Base-by-base conservation (phyloP, 1,139 yeast species). In the Kurtzmaniella quercitrusa region DNA sequence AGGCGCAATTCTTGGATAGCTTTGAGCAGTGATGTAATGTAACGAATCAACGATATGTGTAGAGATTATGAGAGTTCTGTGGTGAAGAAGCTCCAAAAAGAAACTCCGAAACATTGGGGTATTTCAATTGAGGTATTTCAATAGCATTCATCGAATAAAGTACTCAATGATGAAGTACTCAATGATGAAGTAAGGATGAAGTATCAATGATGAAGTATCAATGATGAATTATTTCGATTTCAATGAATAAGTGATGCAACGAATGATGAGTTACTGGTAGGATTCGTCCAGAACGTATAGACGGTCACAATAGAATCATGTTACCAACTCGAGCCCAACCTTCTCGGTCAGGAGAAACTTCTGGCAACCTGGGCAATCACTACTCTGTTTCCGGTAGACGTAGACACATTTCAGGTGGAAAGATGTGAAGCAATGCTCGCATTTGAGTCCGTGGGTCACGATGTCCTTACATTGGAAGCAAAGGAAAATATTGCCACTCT, bases 391-490 rank as follows among this genome's bases (percentile, higher is more conserved):
- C 8, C 62, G 57, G 47, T 57, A 65, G 14, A 71, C 62, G 44
- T 67, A 77, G 42, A 65, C 65, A 56, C 90, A 82, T 43, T 60
- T 62, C 39, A 60, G 58, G 56, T 82, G 89, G 54, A 79, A 76
- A 18, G 76, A 54, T 3, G 61, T 54, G 21, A 59, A 53, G 48
- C 81, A 72, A 17, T 62, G 63, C 0, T 56, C 48, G 51, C 79
- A 72, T 34, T 64, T 64, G 4, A 62, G 52, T 0, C 90, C 90
- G 41, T 72, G 49, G 0, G 87, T 82, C 6, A 80, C 77, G 12
- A 82, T 61, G 31, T 74, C 79, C n/a, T 65, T 61, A 58, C 90
- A 84, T 16, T 77, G 81, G 23, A 53, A 50, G 53, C 91, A 84
- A 10, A 55, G 33, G 6, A 68, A 58, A 1, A 82, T 55, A 21